Evolutionary conservation across 2,329 filamentous ascomycete genomes (phyloP).

Genomic region (Mollisiaceae sp.): DNA sequence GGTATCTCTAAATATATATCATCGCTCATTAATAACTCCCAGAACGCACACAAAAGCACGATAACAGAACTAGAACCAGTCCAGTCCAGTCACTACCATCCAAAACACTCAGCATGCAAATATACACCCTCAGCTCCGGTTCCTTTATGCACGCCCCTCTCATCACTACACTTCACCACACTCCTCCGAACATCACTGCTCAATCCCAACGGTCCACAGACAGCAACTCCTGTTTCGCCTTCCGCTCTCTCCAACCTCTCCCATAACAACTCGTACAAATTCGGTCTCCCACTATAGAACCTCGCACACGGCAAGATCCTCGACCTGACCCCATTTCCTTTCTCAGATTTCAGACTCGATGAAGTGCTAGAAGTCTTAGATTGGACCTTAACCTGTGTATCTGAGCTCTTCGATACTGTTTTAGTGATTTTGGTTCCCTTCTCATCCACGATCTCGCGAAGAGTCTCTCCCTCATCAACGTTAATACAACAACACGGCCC

Average conservation of each 20-base stretch:
- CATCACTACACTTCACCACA: constrained; percentile 63
- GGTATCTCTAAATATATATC: constrained; percentile 5
- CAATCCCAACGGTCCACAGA: constrained; percentile 62
- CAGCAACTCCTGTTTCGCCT: constrained; percentile 67
- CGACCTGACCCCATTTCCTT: constrained; percentile 40
- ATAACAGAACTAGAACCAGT: neutral
- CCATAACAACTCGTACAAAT: neutral
- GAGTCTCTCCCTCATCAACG: constrained; percentile 1
- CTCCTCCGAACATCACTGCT: constrained; percentile 59
- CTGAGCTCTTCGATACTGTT: constrained; percentile 4
- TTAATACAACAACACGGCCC: constrained; percentile 13
- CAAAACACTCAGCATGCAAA: constrained; percentile 63
- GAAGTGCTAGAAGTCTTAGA: constrained; percentile 39
- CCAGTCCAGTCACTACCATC: constrained; percentile 40
- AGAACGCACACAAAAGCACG: neutral
- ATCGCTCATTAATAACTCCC: neutral
- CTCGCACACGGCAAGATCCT: neutral
- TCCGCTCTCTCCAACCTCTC: constrained; percentile 60
- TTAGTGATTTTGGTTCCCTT: constrained; percentile 4
- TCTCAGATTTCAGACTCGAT: constrained; percentile 35
- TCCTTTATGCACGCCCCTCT: constrained; percentile 70
- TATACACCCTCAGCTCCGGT: constrained; percentile 69
- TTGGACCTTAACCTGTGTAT: neutral
- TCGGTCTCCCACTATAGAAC: constrained; percentile 6
- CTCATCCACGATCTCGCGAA: neutral